phyloP scores from a whole-genome alignment of 805 yeast genomes.

The Barnettozyma botsteinii region DNA sequence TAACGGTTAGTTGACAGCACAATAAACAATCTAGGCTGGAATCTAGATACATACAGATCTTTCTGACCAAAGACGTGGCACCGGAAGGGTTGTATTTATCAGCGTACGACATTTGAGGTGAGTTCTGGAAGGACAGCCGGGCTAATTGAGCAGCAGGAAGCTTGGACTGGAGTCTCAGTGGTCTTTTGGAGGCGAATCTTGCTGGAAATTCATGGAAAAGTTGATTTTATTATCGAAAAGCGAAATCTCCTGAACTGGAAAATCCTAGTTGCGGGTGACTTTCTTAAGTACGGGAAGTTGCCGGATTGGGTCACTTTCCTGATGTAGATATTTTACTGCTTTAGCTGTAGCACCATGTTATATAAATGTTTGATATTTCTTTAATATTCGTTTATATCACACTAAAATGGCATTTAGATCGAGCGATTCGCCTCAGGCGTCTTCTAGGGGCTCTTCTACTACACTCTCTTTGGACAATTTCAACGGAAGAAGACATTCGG shows the following conservation, averaged over 20 bases:
- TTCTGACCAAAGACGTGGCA: conserved; percentile 33
- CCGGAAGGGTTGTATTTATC: conserved; percentile 21
- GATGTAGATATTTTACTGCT: no score
- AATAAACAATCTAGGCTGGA: background rate
- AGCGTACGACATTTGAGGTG: conserved; percentile 18
- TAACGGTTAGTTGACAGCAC: background rate
- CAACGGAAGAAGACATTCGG: background rate
- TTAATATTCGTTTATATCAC: no score
- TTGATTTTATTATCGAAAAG: background rate
- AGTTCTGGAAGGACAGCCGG: no score
- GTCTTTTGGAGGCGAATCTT: no score
- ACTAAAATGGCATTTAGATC: background rate
- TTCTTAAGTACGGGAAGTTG: background rate
- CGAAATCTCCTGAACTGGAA: conserved; percentile 9
- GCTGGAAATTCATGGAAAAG: no score
- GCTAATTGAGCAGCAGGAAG: background rate
- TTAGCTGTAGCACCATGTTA: no score
- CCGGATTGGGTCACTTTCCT: background rate
- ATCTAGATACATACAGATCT: conserved; percentile 28
- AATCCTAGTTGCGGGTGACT: background rate
- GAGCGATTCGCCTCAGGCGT: background rate
- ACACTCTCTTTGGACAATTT: conserved; percentile 1
- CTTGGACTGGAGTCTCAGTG: no score
- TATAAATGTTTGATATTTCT: no score
- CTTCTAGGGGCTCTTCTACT: background rate